Conservation (phyloP, 2,329 filamentous ascomycete genomes). For the Phaeophleospora eucalypticola region DNA sequence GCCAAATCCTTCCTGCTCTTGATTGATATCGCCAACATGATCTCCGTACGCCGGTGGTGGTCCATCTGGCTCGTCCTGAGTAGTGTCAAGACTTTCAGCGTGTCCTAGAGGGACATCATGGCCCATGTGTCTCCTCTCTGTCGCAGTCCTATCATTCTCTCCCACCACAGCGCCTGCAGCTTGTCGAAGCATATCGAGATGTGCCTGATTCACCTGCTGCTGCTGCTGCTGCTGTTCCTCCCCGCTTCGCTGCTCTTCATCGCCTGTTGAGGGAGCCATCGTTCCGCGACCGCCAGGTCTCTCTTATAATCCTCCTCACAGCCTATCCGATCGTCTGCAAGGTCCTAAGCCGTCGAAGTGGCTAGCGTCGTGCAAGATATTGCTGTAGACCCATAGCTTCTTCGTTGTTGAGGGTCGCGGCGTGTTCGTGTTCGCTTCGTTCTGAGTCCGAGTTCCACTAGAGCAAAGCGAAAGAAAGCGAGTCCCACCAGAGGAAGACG, state of each 20-base stretch:
- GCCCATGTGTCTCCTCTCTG: slow-evolving; percentile 24
- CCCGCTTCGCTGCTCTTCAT: slow-evolving; percentile 2
- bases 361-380: too few relatives aligned
- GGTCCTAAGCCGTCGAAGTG: too few relatives aligned
- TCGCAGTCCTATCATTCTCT: slow-evolving; percentile 16
- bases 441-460: too few relatives aligned
- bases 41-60: slow-evolving; percentile 40
- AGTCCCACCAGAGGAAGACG: too few relatives aligned
- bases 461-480: too few relatives aligned
- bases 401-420: too few relatives aligned
- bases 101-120: slow-evolving; percentile 23
- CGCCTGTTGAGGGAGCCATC: slow-evolving; percentile 3
- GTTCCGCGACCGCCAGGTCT: background rate
- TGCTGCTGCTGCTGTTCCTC: slow-evolving; percentile 2
- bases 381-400: too few relatives aligned
- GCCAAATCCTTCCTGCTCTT: slow-evolving; percentile 37
- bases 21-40: slow-evolving; percentile 34
- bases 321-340: too few relatives aligned
- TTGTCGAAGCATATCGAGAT: slow-evolving; percentile 27
- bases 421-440: too few relatives aligned
- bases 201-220: slow-evolving; percentile 6
- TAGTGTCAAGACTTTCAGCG: slow-evolving; percentile 7
- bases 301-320: background rate
- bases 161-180: slow-evolving; percentile 25
- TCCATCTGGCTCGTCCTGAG: slow-evolving; percentile 19